Evolutionary conservation across 345 rosid genomes (phyloP).

Genomic region (Pugionium cornutum): DNA sequence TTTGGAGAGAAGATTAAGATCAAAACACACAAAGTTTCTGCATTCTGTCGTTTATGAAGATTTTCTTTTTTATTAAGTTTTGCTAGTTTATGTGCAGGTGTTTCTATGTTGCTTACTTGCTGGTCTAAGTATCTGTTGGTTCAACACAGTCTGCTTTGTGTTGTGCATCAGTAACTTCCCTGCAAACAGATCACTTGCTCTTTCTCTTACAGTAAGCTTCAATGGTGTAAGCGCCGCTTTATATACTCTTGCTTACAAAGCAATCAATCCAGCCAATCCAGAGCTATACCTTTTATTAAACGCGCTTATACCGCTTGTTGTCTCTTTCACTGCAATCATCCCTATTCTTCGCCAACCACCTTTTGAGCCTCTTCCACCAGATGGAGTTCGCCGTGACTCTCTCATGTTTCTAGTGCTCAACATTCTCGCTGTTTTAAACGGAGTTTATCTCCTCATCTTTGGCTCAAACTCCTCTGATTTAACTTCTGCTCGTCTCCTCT

Average conservation of each 20-base stretch:
- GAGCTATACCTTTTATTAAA: slow-evolving; percentile 73
- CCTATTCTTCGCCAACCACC: slow-evolving; percentile 92
- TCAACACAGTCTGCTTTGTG: slow-evolving; percentile 94
- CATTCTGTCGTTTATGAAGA: too few relatives aligned
- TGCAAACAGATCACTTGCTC: slow-evolving; percentile 68
- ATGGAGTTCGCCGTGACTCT: slow-evolving; percentile 70
- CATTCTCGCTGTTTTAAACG: slow-evolving; percentile 64
- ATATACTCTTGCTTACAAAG: slow-evolving; percentile 74
- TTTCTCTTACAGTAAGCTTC: slow-evolving; percentile 88
- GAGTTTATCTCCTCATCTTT: slow-evolving; percentile 76
- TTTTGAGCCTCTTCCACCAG: slow-evolving; percentile 72
- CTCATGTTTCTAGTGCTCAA: slow-evolving; percentile 76
- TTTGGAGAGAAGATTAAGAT: background rate
- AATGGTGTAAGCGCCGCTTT: slow-evolving; percentile 95
- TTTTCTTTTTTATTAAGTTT: background rate
- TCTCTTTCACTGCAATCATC: slow-evolving; percentile 59
- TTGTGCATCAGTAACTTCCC: slow-evolving; percentile 91
- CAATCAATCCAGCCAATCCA: slow-evolving; percentile 57
- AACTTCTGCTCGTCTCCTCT: slow-evolving; percentile 52
- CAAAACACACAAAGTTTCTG: background rate
- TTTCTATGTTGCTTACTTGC: slow-evolving; percentile 77
- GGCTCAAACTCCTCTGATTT: slow-evolving; percentile 49
- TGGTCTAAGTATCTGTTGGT: slow-evolving; percentile 96
- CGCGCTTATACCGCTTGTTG: slow-evolving; percentile 60
- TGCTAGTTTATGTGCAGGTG: slow-evolving; percentile 52